Percentiles rank a stretch among this genome's conserved stretches.
Conservation (phyloP, 257 asterid species). For the Anisodus tanguticus region DNA sequence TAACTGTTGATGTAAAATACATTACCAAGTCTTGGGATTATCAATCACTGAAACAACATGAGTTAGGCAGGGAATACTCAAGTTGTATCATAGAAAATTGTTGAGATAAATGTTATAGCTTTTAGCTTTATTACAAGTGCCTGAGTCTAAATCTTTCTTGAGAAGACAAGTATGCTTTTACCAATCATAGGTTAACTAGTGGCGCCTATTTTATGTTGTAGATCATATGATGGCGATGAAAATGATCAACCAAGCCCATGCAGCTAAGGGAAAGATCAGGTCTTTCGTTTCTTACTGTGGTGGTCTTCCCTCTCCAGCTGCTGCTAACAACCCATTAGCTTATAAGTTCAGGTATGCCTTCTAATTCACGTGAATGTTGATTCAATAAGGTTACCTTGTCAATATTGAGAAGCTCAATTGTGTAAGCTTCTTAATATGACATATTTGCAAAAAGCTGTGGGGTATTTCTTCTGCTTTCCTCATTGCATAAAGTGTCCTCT, state of each 20-base stretch:
- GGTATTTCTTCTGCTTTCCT: not conserved
- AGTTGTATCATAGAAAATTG: slow-evolving; percentile 12
- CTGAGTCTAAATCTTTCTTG: not conserved
- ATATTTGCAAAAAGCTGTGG: not conserved
- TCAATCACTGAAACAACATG: not conserved
- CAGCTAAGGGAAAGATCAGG: slow-evolving; percentile 78
- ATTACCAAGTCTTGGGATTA: not conserved
- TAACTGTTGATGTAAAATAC: not conserved
- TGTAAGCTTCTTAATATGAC: not conserved
- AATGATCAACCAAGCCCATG: slow-evolving; percentile 84
- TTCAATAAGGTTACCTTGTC: not conserved
- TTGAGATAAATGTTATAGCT: not conserved
- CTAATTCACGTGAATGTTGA: slow-evolving; percentile 5
- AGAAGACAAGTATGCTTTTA: not conserved
- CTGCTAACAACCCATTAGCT: slow-evolving; percentile 94
- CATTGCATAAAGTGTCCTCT: not conserved
- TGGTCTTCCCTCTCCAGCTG: slow-evolving; percentile 95
- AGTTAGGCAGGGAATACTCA: not conserved
- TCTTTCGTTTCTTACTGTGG: slow-evolving; percentile 93
- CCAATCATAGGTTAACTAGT: not conserved
- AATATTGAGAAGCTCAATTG: not conserved
- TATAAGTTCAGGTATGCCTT: slow-evolving; percentile 66
- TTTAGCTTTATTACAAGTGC: not conserved
- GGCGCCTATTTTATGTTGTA: slow-evolving; percentile 34
- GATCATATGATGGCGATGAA: slow-evolving; percentile 99